A percentile compares a stretch with the other conserved stretches of the same genome.
Evolutionary conservation across 2,329 filamentous ascomycete species (phyloP).

Genomic region (Sporothrix globosa): DNA sequence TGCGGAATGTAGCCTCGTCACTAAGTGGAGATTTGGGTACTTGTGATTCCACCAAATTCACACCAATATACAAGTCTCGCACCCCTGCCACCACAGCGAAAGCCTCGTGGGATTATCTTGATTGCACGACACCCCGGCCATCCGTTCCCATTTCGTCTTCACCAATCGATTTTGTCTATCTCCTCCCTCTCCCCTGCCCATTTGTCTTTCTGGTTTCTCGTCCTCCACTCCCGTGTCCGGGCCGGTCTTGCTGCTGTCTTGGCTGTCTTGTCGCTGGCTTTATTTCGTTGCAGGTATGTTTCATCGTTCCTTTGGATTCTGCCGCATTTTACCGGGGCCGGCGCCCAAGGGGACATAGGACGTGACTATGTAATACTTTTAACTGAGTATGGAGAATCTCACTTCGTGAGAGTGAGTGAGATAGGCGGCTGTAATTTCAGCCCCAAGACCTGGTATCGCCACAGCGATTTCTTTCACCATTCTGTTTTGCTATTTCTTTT

Average conservation of each 20-base stretch:
- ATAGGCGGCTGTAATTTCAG: background rate
- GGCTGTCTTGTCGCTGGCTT: background rate
- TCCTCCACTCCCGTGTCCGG: conserved; percentile 12
- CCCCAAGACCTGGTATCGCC: background rate
- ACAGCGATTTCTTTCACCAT: background rate
- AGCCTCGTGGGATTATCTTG: conserved; percentile 22
- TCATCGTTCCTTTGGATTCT: conserved; percentile 30
- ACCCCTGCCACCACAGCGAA: conserved; percentile 9
- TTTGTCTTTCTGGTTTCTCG: background rate
- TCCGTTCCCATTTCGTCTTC: conserved; percentile 5
- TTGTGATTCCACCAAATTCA: background rate
- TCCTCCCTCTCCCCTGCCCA: background rate
- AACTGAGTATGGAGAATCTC: background rate
- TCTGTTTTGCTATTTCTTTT: background rate
- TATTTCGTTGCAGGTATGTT: conserved; percentile 34
- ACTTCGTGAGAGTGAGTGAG: background rate
- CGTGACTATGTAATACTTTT: background rate
- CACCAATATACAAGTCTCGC: background rate
- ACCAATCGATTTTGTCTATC: background rate
- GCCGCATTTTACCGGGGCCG: background rate
- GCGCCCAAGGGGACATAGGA: too few relatives aligned
- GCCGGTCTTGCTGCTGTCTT: conserved; percentile 20
- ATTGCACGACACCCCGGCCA: conserved; percentile 3
- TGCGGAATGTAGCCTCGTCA: conserved; percentile 17
- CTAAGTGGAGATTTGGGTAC: background rate